Evolutionary conservation across 1,284 basidiomycete genomes (phyloP), one percentile per base, ranked within the genome.

Genomic region (Pseudozyma sp.): DNA sequence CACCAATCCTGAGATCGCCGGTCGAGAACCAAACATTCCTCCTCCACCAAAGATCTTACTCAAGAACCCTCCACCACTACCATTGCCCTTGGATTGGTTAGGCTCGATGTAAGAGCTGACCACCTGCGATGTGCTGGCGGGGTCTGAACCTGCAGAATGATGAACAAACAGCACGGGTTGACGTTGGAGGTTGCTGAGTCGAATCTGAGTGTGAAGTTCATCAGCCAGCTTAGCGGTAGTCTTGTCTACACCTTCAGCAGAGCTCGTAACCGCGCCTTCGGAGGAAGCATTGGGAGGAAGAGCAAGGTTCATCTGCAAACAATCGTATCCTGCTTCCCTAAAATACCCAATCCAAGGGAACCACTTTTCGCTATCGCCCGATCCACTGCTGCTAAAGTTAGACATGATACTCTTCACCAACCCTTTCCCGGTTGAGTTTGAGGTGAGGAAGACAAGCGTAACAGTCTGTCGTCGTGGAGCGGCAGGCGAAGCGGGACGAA

Each of bases 341-440:
- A 77, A 77, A 38, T 77, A 77, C 8, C 59, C 70, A 40, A 77
- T 74, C 70, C 70, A 77, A 5, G 63, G 56, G 34, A 63, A 67
- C 75, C 75, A 77, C 34, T 68, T 73, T 18, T 64, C 59, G 1
- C 43, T 25, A 8, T 68, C 64, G 3, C 47, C 57, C 9, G 35
- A 19, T 8, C 60, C 56, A 38, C 34, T 36, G 49, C 9, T 34
- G 6, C 47, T 48, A 9, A 75, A 35, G 44, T 66, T 70, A 14
- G 63, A 63, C 25, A 64, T 50, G 39, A 76, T 25, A 14, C 53
- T 58, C 58, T 76, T 61, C 31, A 64, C 59, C 45, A 68, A 8
- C 2, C 72, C 67, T 7, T 48, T 25, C 2, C 50, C 40, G 9
- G 39, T 35, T 8, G 56, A 35, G 4, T 61, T 44, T 0, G 68